phyloP scores from a whole-genome alignment of 768 basidiomycete genomes.

The Boletus coccyginus region DNA sequence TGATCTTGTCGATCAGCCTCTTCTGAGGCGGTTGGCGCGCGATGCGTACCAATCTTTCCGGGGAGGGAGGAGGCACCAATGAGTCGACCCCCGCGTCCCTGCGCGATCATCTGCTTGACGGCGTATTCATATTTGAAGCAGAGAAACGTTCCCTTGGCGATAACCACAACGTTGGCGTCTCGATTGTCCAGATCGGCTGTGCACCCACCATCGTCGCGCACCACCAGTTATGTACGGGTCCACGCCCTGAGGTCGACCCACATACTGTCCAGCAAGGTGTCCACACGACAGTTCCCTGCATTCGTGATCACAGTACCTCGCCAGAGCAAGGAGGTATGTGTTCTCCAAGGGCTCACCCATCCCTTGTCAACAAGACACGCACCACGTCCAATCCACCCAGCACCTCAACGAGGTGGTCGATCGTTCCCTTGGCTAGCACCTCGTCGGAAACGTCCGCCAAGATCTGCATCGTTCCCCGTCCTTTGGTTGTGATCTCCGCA shows the following conservation, averaged over 20 bases:
- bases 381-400: constrained; percentile 14
- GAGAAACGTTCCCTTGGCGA: constrained; percentile 21
- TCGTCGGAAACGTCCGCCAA: constrained; percentile 4
- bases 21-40: not conserved
- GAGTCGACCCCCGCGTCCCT: constrained; percentile 11
- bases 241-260: not conserved
- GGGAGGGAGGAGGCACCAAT: constrained; percentile 6
- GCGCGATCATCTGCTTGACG: constrained; percentile 21
- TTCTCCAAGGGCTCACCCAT: not conserved
- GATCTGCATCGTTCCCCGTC: not conserved
- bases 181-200: constrained; percentile 13
- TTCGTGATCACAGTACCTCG: constrained; percentile 1
- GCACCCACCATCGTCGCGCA: not conserved
- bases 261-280: constrained; percentile 7
- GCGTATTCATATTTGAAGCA: constrained; percentile 19
- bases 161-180: constrained; percentile 29
- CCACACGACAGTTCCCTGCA: constrained; percentile 7
- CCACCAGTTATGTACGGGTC: not conserved
- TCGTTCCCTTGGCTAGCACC: constrained; percentile 11
- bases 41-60: not conserved
- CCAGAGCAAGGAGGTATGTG: not conserved
- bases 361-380: not conserved
- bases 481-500: not conserved
- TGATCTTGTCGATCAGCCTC: not conserved
- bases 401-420: constrained; percentile 2